phyloP scores from a whole-genome alignment of 306 rosid genomes.

The Hylodesmum podocarpum region DNA sequence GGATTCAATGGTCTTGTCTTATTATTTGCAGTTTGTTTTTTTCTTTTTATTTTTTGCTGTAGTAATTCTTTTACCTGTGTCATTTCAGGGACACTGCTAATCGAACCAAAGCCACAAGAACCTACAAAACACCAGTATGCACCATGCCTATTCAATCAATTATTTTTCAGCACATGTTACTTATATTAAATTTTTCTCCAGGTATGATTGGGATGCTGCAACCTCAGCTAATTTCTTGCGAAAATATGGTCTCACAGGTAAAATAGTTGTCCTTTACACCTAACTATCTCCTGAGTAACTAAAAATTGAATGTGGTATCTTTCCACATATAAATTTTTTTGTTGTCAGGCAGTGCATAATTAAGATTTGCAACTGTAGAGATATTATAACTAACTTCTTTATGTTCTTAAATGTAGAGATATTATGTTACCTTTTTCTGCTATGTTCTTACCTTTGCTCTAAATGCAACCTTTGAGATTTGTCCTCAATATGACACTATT shows the following conservation, averaged over 20 bases:
- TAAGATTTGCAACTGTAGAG: not conserved
- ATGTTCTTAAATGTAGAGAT: not conserved
- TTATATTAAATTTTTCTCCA: constrained; percentile 32
- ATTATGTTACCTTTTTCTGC: not conserved
- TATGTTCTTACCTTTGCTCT: not conserved
- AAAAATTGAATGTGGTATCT: not conserved
- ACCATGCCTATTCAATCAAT: constrained; percentile 23
- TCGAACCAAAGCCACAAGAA: constrained; percentile 99
- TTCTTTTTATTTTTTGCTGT: not conserved
- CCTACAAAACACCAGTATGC: constrained; percentile 94
- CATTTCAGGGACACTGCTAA: constrained; percentile 74
- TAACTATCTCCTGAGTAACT: constrained; percentile 7
- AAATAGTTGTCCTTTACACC: constrained; percentile 3
- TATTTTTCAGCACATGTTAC: constrained; percentile 10
- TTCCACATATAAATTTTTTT: not conserved
- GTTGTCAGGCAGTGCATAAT: not conserved
- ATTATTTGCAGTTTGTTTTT: too few species aligned
- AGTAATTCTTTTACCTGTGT: not conserved
- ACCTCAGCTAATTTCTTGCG: constrained; percentile 87
- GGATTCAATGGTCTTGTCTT: too few species aligned
- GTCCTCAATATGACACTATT: not conserved
- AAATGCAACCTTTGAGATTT: not conserved
- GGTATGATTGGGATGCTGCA: constrained; percentile 99
- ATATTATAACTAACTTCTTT: not conserved
- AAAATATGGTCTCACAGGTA: constrained; percentile 79